Evolutionary conservation across 2,329 filamentous ascomycete species (phyloP).

Genomic region (Pseudodiploospora longispora): DNA sequence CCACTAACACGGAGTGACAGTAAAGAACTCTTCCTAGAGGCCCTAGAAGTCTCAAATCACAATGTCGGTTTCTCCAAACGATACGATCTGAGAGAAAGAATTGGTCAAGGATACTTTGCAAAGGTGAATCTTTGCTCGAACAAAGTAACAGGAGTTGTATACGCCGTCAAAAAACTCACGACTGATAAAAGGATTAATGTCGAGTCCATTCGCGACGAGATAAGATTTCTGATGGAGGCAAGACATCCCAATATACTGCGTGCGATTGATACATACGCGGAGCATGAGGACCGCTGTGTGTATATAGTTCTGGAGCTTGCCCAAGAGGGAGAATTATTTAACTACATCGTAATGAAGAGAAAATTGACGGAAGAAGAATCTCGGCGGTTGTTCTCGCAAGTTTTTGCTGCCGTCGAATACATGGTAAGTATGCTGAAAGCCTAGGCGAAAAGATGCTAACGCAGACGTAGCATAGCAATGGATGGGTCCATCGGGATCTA

Average conservation of each 20-base stretch:
- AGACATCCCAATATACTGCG: neutral
- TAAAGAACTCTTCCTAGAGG: too few relatives aligned
- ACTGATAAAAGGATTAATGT: too few relatives aligned
- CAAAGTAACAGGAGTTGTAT: conserved; percentile 64
- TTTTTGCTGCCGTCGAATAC: conserved; percentile 84
- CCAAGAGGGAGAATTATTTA: conserved; percentile 82
- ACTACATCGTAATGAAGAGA: conserved; percentile 75
- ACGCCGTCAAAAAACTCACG: conserved; percentile 70
- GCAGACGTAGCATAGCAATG: conserved; percentile 66
- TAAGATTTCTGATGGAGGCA: too few relatives aligned
- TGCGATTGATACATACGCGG: neutral
- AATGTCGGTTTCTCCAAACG: neutral
- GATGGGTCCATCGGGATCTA: conserved; percentile 78
- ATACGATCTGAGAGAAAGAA: conserved; percentile 66
- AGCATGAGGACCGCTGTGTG: conserved; percentile 63
- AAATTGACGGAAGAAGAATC: conserved; percentile 73
- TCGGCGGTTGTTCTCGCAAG: conserved; percentile 71
- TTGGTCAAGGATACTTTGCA: conserved; percentile 87
- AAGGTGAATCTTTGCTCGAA: conserved; percentile 67
- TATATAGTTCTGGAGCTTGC: conserved; percentile 82
- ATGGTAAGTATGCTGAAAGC: conserved; percentile 47
- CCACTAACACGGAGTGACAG: too few relatives aligned
- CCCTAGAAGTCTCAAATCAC: neutral
- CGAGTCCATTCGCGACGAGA: too few relatives aligned
- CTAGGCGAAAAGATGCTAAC: neutral